Percentiles rank a stretch among this genome's conserved stretches.
phyloP scores from a whole-genome alignment of 306 rosid species.

The Alnus rubra region DNA sequence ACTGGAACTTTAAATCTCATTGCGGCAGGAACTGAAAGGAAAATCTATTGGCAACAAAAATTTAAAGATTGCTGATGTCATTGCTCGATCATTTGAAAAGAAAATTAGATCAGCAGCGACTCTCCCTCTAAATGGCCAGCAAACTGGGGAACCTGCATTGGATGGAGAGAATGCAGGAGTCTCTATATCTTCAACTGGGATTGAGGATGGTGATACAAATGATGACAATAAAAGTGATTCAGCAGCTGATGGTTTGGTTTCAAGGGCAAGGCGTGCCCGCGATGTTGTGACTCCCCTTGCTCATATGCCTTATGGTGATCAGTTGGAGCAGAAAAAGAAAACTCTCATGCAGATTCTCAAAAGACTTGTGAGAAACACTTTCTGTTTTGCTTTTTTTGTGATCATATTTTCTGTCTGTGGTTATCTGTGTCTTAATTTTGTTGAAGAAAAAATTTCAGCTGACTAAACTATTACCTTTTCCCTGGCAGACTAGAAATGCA shows the following conservation, averaged over 20 bases:
- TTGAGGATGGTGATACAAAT: constrained; percentile 41
- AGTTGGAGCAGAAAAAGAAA: constrained; percentile 81
- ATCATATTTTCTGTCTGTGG: constrained; percentile 4
- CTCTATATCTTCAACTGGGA: constrained; percentile 36
- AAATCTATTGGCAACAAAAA: constrained; percentile 63
- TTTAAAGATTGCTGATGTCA: constrained; percentile 70
- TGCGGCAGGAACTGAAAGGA: constrained; percentile 62
- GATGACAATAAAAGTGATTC: constrained; percentile 24
- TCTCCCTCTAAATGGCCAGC: constrained; percentile 20
- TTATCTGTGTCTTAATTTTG: constrained; percentile 10
- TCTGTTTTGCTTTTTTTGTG: constrained; percentile 11
- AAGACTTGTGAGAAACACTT: constrained; percentile 61
- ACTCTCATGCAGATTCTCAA: constrained; percentile 75
- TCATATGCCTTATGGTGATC: constrained; percentile 80
- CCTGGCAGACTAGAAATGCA: constrained; percentile 76
- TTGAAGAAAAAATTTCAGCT: constrained; percentile 14
- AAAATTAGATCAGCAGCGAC: constrained; percentile 40
- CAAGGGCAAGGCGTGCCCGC: constrained; percentile 56
- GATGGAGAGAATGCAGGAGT: constrained; percentile 35
- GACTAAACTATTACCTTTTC: constrained; percentile 12
- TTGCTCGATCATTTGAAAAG: constrained; percentile 71
- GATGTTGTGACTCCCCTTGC: constrained; percentile 87
- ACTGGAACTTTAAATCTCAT: constrained; percentile 10
- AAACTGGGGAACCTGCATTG: constrained; percentile 6
- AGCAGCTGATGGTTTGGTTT: constrained; percentile 37